A percentile compares a stretch with the other conserved stretches of the same genome.
These are phyloP conservation scores for Phytomonas francai DNA, from an alignment of 208 protist species.

Conservation along the genomic window DNA sequence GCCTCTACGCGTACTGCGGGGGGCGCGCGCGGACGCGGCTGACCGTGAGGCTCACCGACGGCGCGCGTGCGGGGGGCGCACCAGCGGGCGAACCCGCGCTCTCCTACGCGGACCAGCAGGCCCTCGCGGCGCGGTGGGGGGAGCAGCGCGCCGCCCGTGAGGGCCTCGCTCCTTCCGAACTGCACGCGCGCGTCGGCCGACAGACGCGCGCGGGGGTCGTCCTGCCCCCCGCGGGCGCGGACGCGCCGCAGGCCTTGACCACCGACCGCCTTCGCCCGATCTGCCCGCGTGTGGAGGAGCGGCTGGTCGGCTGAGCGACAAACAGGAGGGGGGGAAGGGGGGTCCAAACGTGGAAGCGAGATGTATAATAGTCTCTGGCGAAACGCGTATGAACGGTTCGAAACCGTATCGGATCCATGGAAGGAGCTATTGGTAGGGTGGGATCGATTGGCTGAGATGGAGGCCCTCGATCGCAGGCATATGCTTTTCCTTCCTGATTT, in stretches of 20 bases:
- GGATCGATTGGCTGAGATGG: no score
- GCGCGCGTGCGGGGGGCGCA: constrained; percentile 37
- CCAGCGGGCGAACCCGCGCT: constrained; percentile 70
- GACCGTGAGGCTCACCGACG: constrained; percentile 62
- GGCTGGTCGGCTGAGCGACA: neutral
- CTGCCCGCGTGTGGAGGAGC: constrained; percentile 43
- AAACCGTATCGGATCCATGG: no score
- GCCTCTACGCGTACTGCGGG: constrained; percentile 40
- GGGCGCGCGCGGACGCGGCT: constrained; percentile 64
- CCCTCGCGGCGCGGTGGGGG: constrained; percentile 40
- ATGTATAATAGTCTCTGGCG: no score
- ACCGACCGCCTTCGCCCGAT: constrained; percentile 46
- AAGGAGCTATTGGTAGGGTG: no score
- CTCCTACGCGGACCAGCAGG: constrained; percentile 75
- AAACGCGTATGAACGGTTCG: no score
- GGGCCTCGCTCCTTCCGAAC: constrained; percentile 63
- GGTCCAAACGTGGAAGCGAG: no score
- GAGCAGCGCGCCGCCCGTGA: constrained; percentile 40
- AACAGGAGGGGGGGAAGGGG: neutral
- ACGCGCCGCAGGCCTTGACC: neutral
- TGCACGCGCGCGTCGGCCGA: constrained; percentile 56
- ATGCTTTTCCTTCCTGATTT: neutral
- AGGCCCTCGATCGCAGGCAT: no score
- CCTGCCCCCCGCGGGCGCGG: constrained; percentile 11
- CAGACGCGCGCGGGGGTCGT: constrained; percentile 38